A percentile compares a stretch with the other conserved stretches of the same genome.
Conservation (phyloP, 805 yeast species). For the Yarrowia porcina region DNA sequence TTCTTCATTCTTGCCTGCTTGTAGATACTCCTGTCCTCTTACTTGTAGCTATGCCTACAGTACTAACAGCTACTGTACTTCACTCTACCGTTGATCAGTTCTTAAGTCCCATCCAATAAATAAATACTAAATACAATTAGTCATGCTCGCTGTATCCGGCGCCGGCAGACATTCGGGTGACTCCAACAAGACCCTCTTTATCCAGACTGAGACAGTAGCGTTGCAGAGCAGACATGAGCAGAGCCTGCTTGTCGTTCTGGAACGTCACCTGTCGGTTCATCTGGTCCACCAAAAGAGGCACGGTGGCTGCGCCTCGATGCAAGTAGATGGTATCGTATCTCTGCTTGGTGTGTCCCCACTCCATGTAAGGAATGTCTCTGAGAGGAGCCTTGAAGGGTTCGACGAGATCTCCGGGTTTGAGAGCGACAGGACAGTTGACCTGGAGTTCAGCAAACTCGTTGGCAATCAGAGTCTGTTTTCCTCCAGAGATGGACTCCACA, state of each 20-base stretch:
- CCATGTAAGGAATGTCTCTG: conserved; percentile 20
- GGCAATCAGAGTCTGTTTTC: background rate
- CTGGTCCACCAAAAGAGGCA: conserved; percentile 9
- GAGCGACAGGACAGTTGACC: conserved; percentile 8
- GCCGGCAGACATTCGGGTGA: conserved; percentile 19
- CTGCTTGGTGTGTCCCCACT: conserved; percentile 22
- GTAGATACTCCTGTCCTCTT: too few relatives aligned
- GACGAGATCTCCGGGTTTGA: conserved; percentile 11
- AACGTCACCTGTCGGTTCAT: conserved; percentile 19
- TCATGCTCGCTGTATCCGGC: conserved; percentile 15
- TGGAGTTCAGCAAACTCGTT: conserved; percentile 20
- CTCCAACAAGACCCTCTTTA: conserved; percentile 10
- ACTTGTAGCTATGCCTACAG: too few relatives aligned
- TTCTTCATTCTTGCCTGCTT: too few relatives aligned
- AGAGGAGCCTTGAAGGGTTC: conserved; percentile 22
- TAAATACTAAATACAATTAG: background rate
- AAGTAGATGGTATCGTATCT: conserved; percentile 10
- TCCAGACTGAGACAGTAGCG: conserved; percentile 13
- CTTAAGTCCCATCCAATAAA: too few relatives aligned
- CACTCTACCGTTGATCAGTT: too few relatives aligned
- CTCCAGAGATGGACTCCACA: conserved; percentile 16
- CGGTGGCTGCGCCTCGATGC: conserved; percentile 18
- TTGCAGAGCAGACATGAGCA: conserved; percentile 11
- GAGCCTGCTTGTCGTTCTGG: conserved; percentile 14
- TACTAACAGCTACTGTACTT: too few relatives aligned